Base-by-base conservation (phyloP, 345 rosid species). In the Luvunga scandens region DNA sequence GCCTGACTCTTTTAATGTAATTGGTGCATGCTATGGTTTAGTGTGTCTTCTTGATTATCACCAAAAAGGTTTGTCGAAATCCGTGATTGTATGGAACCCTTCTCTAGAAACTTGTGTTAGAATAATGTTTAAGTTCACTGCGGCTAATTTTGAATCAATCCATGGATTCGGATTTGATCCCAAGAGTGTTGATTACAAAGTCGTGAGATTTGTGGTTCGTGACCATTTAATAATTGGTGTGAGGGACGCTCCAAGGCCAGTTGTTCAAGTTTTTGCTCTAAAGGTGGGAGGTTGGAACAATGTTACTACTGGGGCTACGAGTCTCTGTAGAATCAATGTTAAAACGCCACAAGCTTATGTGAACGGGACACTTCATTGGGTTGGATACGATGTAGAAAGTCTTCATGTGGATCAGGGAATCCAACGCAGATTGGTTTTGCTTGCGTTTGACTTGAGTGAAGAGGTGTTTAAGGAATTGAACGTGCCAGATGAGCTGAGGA, bases 361-460 rank as follows among this genome's bases (percentile, higher is more conserved):
- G 13, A 66, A 79, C 28, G 83, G 85, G n/a, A 79, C 81, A 28
- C 57, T 87, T 36, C 86, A 87, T 70, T 87, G 90, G 88, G 71
- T 87, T 66, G 90, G 85, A n/a, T 73, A 72, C 45, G 36, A 69
- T 60, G 73, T 24, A 0, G 25, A 65, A 48, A 7, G 66, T 2
- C 42, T 18, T 6, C 33, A 24, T 39, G 60, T 13, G 18, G 50
- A 13, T 13, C 50, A 45, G 50, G 18, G 50, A 45, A 45, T 45
- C 50, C 50, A 45, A 38, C 55, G 74, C 5, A 61, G 64, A 38
- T n/a, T 83, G 57, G 55, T 79, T 18, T 14, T 83, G 18, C 81
- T 75, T 2, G 70, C 64, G 59, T 84, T 84, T 1, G 36, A 81
- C 57, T 31, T 83, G 76, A 75, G 36, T 9, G 56, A 65, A 0